Base-by-base conservation (phyloP, 2,329 filamentous ascomycete genomes). In the Penicillium sp. region DNA sequence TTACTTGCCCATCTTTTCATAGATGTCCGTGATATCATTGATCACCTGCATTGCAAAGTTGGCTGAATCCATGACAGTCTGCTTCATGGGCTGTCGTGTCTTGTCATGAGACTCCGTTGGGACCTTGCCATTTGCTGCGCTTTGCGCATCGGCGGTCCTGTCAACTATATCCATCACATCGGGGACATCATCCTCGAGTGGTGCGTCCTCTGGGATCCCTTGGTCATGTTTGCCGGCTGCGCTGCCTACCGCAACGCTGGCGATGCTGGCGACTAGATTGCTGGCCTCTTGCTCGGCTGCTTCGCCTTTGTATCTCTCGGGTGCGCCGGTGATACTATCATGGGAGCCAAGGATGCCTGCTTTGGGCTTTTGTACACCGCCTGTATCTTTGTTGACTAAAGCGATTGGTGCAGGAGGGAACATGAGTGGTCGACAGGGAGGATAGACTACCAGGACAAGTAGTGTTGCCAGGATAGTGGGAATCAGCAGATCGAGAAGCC, bases 221-320 rank as follows among this genome's bases (percentile, higher is more conserved):
- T 89, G 84, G 0, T 89, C 88, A 59, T 92, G 85, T 67, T 92
- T 91, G 1, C 90, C 90, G 0, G 86, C 86, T 2, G 89, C 90
- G 61, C 88, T 90, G 45, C 87, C 88, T 16, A 93, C 75, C 1
- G 89, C 87, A 5, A 94, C 84, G 29, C 85, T 82, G 8, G 87
- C 85, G 49, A 94, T 86, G 32, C 86, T 84, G 50, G 87, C 87
- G 55, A 94, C 86, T 58, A 95, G 87, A 67, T 91, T 92, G 63
- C 83, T 87, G 1, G 91, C 91, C 70, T 95, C 91, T 57, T 89
- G 84, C 69, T 95, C 91, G 1, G 91, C 88, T 0, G 90, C 89
- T 69, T 94, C 90, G 24, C 91, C 91, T 68, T 91, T 88, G 73
- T 91, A 84, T 61, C 91, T 90, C 69, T 96, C 90, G 0, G 90